Evolutionary conservation across 345 rosid genomes (phyloP), one percentile per base, ranked within the genome.

Genomic region (Cardamine occulta): DNA sequence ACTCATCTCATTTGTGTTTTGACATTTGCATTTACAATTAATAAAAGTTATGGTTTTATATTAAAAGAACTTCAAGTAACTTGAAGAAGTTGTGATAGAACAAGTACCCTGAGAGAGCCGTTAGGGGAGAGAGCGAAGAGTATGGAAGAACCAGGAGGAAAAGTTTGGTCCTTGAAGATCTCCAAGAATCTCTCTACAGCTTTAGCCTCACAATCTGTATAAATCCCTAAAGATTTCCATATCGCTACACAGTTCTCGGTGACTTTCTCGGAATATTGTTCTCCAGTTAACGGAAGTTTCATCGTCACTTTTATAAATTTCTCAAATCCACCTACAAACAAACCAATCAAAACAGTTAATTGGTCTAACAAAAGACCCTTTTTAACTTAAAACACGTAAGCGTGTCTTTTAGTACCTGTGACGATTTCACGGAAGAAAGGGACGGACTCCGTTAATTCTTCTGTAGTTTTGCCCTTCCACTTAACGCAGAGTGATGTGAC

Each of bases 381-480:
- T 13, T 42, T 42, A 0, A 45, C 49, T 45, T 45, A 45, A 37
- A 37, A 37, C 19, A 45, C 49, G 6, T 6, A 44, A 2, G 49
- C 49, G n/a, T 45, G n/a, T 42, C 19, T 45, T 45, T 45, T 21
- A 58, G 54, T 1, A 93, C 97, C 98, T 18, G 93, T 87, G 57
- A 94, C 91, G 58, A 94, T 74, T 49, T 91, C 95, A 66, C 95
- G 83, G 61, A 85, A 90, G 75, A 91, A 94, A 65, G 83, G 90
- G 17, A 80, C 84, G 65, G 95, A 90, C 21, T 85, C 86, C 55
- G 75, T 56, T 77, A 94, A 74, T 58, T 90, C 93, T 35, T 74
- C 72, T 0, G 82, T 55, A 32, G 52, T 79, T 85, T 88, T 91
- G 3, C 91, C 86, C 57, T 78, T 85, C 98, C 98, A 94, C 63